Percentiles rank a stretch among this genome's conserved stretches.
Evolutionary conservation across 2,329 filamentous ascomycete genomes (phyloP).

Genomic region (Ascochyta koolunga): DNA sequence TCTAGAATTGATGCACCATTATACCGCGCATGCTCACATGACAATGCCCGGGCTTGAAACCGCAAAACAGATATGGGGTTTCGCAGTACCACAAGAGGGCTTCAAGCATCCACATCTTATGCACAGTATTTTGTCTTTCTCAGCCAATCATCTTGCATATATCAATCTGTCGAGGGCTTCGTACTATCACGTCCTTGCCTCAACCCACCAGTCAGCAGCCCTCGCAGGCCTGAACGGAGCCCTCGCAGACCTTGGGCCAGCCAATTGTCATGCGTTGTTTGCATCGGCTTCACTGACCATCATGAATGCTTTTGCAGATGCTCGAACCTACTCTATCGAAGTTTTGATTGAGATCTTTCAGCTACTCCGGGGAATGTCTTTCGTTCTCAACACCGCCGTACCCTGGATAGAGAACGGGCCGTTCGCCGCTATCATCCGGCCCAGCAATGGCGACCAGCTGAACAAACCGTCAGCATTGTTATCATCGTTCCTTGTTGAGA

Average conservation of each 20-base stretch:
- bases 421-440: constrained; percentile 28
- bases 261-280: constrained; percentile 40
- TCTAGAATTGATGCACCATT: constrained; percentile 40
- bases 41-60: constrained; percentile 31
- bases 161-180: constrained; percentile 27
- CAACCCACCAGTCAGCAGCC: constrained; percentile 36
- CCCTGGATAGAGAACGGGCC: constrained; percentile 30
- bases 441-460: constrained; percentile 5
- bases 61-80: constrained; percentile 41
- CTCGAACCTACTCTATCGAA: constrained; percentile 24
- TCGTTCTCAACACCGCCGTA: constrained; percentile 25
- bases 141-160: constrained; percentile 45
- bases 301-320: constrained; percentile 35
- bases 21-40: constrained; percentile 31
- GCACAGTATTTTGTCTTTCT: constrained; percentile 48
- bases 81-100: constrained; percentile 43
- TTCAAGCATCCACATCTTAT: constrained; percentile 45
- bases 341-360: constrained; percentile 36
- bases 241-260: constrained; percentile 27
- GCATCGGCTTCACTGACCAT: constrained; percentile 30
- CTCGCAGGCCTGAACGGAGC: constrained; percentile 29
- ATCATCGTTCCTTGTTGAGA: constrained; percentile 29
- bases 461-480: constrained; percentile 26
- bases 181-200: constrained; percentile 34
- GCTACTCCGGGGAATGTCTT: constrained; percentile 36